Percentiles rank a stretch among this genome's conserved stretches.
phyloP scores from a whole-genome alignment of 768 basidiomycete genomes.

The Tremella yokohamensis region DNA sequence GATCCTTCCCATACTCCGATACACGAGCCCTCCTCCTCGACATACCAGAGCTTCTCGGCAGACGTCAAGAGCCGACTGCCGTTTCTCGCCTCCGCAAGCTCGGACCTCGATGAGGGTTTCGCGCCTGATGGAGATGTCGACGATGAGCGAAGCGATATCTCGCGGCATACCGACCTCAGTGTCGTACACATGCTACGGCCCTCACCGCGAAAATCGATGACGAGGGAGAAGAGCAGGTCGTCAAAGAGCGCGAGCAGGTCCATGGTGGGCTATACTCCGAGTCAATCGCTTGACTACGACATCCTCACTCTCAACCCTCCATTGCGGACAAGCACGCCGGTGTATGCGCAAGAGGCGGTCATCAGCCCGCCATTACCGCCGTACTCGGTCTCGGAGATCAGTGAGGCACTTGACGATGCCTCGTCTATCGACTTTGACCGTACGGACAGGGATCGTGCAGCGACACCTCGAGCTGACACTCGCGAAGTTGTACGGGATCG shows the following conservation, averaged over 20 bases:
- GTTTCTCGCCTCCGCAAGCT: conserved; percentile 40
- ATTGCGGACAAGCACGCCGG: conserved; percentile 36
- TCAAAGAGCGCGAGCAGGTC: conserved; percentile 9
- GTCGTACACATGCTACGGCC: conserved; percentile 11
- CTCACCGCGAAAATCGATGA: conserved; percentile 27
- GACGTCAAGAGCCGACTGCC: conserved; percentile 27
- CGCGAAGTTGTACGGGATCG: background rate
- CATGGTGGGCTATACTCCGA: conserved; percentile 39
- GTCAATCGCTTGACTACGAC: conserved; percentile 25
- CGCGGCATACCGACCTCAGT: background rate
- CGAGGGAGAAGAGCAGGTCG: conserved; percentile 3
- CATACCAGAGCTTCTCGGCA: background rate
- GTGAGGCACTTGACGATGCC: conserved; percentile 5
- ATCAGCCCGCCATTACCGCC: conserved; percentile 27
- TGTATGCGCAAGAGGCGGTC: conserved; percentile 16
- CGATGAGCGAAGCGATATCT: conserved; percentile 5
- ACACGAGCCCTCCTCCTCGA: background rate
- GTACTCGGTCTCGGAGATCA: conserved; percentile 38
- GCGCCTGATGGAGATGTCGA: conserved; percentile 18
- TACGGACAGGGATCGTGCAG: background rate
- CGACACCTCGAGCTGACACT: conserved; percentile 1
- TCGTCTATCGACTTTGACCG: background rate
- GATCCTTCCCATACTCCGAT: conserved; percentile 7
- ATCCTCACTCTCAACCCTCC: conserved; percentile 22
- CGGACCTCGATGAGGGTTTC: conserved; percentile 41